phyloP scores from a whole-genome alignment of 352 stramenopile species.

The Phytophthora pini region DNA sequence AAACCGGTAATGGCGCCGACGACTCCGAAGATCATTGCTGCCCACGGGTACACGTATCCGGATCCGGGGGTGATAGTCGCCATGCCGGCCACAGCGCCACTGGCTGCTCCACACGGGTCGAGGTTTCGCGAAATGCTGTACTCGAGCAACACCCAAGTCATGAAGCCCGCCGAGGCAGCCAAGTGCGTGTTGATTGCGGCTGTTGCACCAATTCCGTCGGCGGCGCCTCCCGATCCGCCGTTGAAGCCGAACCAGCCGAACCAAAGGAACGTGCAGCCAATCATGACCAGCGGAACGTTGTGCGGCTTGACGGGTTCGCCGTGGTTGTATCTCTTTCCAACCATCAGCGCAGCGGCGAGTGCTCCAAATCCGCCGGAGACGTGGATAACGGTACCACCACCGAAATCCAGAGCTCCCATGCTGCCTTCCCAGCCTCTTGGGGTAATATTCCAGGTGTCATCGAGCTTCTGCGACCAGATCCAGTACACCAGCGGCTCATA shows the following conservation, averaged over 20 bases:
- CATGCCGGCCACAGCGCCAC: constrained; percentile 66
- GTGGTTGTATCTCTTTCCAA: constrained; percentile 78
- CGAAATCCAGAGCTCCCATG: constrained; percentile 80
- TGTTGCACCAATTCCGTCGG: constrained; percentile 64
- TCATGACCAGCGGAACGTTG: constrained; percentile 86
- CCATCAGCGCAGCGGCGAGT: constrained; percentile 65
- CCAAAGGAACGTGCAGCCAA: constrained; percentile 74
- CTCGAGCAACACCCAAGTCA: constrained; percentile 72
- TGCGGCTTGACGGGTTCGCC: constrained; percentile 71
- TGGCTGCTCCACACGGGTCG: constrained; percentile 65
- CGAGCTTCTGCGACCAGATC: constrained; percentile 77
- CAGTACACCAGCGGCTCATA: constrained; percentile 85
- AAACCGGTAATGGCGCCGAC: constrained; percentile 59
- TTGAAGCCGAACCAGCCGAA: constrained; percentile 89
- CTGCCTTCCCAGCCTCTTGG: constrained; percentile 61
- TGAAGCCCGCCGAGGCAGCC: constrained; percentile 57
- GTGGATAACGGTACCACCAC: constrained; percentile 83
- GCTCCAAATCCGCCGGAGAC: constrained; percentile 74
- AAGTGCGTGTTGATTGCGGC: constrained; percentile 78
- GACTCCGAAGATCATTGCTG: constrained; percentile 71
- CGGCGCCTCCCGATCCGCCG: constrained; percentile 59
- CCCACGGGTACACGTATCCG: constrained; percentile 70
- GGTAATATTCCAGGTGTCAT: constrained; percentile 46
- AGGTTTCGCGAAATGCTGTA: constrained; percentile 55
- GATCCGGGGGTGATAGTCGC: constrained; percentile 72